A percentile compares a stretch with the other conserved stretches of the same genome.
Evolutionary conservation across 2,329 filamentous ascomycete genomes (phyloP).

Genomic region (Daldinia sp.): DNA sequence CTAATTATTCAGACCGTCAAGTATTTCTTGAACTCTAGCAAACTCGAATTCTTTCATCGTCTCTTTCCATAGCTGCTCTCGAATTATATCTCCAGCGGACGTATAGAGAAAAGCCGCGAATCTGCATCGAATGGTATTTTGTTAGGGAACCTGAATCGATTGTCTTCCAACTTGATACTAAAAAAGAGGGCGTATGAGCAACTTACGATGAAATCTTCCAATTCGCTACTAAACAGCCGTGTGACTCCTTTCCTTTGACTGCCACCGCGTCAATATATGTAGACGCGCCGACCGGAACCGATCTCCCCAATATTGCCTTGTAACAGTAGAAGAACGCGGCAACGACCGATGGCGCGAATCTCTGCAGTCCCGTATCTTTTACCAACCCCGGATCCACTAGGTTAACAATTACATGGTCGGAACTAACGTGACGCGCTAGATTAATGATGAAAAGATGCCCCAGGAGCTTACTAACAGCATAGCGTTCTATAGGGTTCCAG

Average conservation of each 20-base stretch:
- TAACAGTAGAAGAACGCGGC: background rate
- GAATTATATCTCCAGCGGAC: background rate
- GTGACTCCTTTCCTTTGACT: background rate
- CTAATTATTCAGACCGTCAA: background rate
- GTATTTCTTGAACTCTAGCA: constrained; percentile 3
- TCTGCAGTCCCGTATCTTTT: background rate
- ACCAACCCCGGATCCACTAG: background rate
- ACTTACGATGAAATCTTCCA: constrained; percentile 8
- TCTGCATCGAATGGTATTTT: background rate
- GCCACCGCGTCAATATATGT: background rate
- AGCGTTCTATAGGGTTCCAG: background rate
- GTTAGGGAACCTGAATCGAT: background rate
- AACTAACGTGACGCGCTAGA: background rate
- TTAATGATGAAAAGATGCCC: background rate
- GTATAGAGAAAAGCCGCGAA: background rate
- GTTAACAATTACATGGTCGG: background rate
- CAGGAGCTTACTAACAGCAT: constrained; percentile 1
- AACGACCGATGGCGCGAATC: background rate
- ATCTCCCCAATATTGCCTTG: constrained; percentile 1
- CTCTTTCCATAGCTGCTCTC: background rate
- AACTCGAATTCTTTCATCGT: constrained; percentile 9
- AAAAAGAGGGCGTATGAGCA: background rate
- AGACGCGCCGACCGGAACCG: background rate
- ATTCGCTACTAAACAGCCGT: background rate
- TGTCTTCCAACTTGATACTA: background rate